Evolutionary conservation across 1,284 basidiomycete genomes (phyloP).

Genomic region (Phaffia rhodozyma): DNA sequence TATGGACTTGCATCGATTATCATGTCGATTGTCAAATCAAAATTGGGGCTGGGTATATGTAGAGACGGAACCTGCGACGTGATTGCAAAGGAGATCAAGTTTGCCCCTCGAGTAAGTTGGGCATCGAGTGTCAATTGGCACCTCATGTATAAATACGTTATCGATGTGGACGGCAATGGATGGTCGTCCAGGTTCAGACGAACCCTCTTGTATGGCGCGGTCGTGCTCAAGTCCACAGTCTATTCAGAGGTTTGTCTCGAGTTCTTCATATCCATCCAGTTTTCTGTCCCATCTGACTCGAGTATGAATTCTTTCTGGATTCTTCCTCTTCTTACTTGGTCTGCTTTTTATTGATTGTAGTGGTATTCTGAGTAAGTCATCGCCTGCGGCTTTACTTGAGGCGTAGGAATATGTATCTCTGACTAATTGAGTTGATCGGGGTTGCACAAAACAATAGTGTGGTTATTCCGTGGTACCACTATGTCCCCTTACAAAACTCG

Average conservation of each 20-base stretch:
- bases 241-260: not conserved
- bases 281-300: not conserved
- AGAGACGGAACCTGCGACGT: not conserved
- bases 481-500: not conserved
- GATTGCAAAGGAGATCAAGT: not conserved
- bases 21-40: too few species aligned
- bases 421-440: too few species aligned
- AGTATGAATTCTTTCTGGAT: not conserved
- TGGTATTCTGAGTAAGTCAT: slow-evolving; percentile 4
- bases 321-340: not conserved
- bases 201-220: not conserved
- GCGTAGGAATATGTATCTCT: too few species aligned
- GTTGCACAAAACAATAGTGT: not conserved
- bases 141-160: not conserved
- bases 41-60: too few species aligned
- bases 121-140: not conserved
- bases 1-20: too few species aligned
- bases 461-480: not conserved
- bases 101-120: not conserved
- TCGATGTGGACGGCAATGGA: not conserved
- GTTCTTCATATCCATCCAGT: not conserved
- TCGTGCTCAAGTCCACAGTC: not conserved
- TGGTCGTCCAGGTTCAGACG: not conserved
- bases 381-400: too few species aligned
- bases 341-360: not conserved